A percentile compares a stretch with the other conserved stretches of the same genome.
Conservation (phyloP, 371 early-diverging fungal species). For the Furculomyces boomerangus region DNA sequence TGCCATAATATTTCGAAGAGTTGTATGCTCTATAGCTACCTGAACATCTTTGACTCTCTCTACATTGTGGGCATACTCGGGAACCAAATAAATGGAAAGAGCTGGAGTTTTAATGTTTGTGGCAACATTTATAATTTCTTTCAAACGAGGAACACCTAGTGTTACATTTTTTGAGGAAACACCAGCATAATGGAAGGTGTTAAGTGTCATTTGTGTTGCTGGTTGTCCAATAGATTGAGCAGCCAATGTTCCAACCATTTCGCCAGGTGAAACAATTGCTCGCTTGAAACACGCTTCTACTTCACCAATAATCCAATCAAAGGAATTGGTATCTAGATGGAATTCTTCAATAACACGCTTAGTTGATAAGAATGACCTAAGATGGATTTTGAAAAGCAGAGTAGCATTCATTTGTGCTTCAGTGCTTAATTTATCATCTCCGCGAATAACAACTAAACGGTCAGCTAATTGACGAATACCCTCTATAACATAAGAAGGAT, state of each 20-base stretch:
- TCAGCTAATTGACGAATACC: conserved; percentile 46
- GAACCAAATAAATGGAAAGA: conserved; percentile 35
- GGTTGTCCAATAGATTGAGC: conserved; percentile 99
- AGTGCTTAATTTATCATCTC: conserved; percentile 7
- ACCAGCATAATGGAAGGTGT: conserved; percentile 99
- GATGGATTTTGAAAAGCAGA: conserved; percentile 26
- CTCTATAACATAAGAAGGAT: conserved; percentile 67
- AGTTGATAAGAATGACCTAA: conserved; percentile 54
- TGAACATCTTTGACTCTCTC: conserved; percentile 15
- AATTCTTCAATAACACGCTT: conserved; percentile 82
- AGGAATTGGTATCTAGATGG: conserved; percentile 69
- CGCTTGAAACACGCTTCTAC: conserved; percentile 64
- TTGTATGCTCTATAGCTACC: conserved; percentile 37
- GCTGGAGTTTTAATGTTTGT: conserved; percentile 84
- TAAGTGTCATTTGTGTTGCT: conserved; percentile 99
- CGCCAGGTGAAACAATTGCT: conserved; percentile 81
- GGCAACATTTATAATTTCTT: conserved; percentile 99
- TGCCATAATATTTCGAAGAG: conserved; percentile 65
- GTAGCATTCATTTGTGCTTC: conserved; percentile 1
- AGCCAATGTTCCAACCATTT: conserved; percentile 94
- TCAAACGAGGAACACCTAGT: conserved; percentile 98
- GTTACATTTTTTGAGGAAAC: conserved; percentile 98
- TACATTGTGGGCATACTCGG: neutral
- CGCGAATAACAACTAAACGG: conserved; percentile 27
- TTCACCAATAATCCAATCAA: conserved; percentile 90